A percentile compares a stretch with the other conserved stretches of the same genome.
phyloP scores from a whole-genome alignment of 306 rosid genomes.

The Biancaea sappan region DNA sequence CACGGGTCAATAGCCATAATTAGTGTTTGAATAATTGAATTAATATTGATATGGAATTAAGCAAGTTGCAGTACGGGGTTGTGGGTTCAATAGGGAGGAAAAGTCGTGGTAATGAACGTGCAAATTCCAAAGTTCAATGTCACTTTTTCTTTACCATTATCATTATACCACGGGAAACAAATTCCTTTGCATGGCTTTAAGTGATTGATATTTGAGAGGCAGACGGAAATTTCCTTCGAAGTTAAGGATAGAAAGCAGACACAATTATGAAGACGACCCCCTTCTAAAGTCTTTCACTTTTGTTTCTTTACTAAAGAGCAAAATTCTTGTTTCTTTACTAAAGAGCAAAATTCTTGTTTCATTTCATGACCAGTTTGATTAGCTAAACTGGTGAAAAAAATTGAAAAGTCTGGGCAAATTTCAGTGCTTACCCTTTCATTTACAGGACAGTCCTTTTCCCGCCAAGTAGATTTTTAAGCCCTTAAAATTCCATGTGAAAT shows the following conservation, averaged over 20 bases:
- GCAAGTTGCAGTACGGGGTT: constrained; percentile 28
- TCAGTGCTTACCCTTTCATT: not conserved
- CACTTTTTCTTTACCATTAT: constrained; percentile 29
- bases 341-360: not conserved
- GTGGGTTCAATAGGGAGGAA: constrained; percentile 7
- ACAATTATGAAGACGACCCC: constrained; percentile 19
- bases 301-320: not conserved
- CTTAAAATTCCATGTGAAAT: too few relatives aligned
- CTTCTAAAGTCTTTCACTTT: constrained; percentile 4
- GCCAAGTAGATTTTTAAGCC: not conserved
- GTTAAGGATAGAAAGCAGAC: constrained; percentile 6
- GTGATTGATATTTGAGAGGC: constrained; percentile 25
- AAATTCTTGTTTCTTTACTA: not conserved
- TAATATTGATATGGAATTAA: not conserved
- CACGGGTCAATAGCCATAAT: not conserved
- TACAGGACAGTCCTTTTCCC: not conserved
- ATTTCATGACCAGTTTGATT: not conserved
- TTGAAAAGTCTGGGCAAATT: not conserved
- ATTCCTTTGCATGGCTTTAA: constrained; percentile 22
- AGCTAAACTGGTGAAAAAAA: not conserved
- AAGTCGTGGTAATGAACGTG: constrained; percentile 23
- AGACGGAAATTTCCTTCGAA: constrained; percentile 26
- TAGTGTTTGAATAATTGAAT: constrained; percentile 30
- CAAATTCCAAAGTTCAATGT: constrained; percentile 25
- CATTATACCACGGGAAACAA: not conserved